Base-by-base conservation (phyloP, 352 stramenopile genomes). In the Phytopythium vexans region DNA sequence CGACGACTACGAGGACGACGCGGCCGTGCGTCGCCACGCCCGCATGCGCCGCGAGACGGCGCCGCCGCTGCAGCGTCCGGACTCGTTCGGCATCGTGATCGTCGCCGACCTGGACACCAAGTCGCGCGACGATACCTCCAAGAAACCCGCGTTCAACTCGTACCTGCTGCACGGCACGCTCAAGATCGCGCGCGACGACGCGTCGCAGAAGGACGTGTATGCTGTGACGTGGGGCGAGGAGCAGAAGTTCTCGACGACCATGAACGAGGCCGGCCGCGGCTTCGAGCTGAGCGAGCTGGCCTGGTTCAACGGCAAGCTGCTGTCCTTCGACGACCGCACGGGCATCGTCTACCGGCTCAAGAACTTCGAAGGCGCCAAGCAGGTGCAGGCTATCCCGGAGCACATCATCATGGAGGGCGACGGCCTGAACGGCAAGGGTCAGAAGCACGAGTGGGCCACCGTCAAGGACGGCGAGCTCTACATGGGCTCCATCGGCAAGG, bases 371-470 rank as follows among this genome's bases (percentile, higher is more conserved):
- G 58, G 60, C 9, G 63, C 62, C 0, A 91, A 94, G 62, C 64
- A 67, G 1, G 62, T 94, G n/a, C 66, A 94, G 54, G 89, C 91
- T 32, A 89, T 98, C 45, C 96, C 96, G 12, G 74, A 95, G 60
- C 94, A 97, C 64, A 98, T 99, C 49, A 76, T 98, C 49, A 98
- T 98, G 73, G 97, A 99, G 74, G 96, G 97, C 55, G 86, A 98
- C 52, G 97, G 97, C 6, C 67, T 97, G 32, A 93, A 92, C 10
- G 88, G 96, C 49, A 99, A 99, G 77, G 97, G 97, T 12, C 97
- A 99, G 85, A 99, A 99, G 69, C 97, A 95, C 73, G 97, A 99
- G 77, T 99, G 97, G 97, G 92, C 95, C 4, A 99, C 97, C 0
- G 94, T 99, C 54, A 99, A 99, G 72, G 93, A 99, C 72, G 94